A percentile compares a stretch with the other conserved stretches of the same genome.
These are phyloP conservation scores for Pseudodiploospora longispora DNA, from an alignment of 2,329 filamentous ascomycete species.

Conservation along the genomic window DNA sequence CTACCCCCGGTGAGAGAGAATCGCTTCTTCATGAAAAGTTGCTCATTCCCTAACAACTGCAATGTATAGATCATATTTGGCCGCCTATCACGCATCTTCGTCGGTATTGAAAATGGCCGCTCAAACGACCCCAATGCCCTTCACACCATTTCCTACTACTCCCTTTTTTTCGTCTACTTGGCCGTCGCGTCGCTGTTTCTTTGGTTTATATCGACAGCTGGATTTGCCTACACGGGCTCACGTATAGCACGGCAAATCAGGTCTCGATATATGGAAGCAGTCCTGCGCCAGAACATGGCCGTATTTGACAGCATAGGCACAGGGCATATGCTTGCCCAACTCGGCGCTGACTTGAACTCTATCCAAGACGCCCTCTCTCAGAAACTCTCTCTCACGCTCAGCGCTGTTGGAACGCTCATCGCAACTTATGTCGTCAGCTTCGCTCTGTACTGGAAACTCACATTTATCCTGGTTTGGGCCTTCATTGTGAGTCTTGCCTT, in stretches of 20 bases:
- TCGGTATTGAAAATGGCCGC: too few relatives aligned
- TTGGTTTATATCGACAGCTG: slow-evolving; percentile 3
- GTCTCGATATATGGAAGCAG: slow-evolving; percentile 33
- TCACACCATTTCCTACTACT: too few relatives aligned
- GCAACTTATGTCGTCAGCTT: slow-evolving; percentile 42
- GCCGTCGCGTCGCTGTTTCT: slow-evolving; percentile 1
- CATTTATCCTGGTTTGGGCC: slow-evolving; percentile 26
- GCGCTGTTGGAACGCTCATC: slow-evolving; percentile 30
- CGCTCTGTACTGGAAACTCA: slow-evolving; percentile 42
- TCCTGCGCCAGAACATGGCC: slow-evolving; percentile 40
- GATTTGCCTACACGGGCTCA: slow-evolving; percentile 9
- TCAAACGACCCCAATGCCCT: too few relatives aligned
- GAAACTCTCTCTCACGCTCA: slow-evolving; percentile 35
- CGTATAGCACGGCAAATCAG: slow-evolving; percentile 31
- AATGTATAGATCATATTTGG: too few relatives aligned
- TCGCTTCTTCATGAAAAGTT: too few relatives aligned
- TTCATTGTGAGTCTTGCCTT: neutral
- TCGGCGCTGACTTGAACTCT: slow-evolving; percentile 35
- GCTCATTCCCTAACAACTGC: too few relatives aligned
- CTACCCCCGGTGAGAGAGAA: too few relatives aligned
- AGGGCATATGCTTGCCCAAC: slow-evolving; percentile 28
- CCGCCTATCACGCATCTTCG: too few relatives aligned
- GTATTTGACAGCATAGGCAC: slow-evolving; percentile 35
- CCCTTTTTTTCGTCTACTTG: slow-evolving; percentile 6
- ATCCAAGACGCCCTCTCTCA: slow-evolving; percentile 46